These are phyloP conservation scores for Colletotrichum endophyticum DNA, from an alignment of 2,329 filamentous ascomycete species.

Conservation along the genomic window DNA sequence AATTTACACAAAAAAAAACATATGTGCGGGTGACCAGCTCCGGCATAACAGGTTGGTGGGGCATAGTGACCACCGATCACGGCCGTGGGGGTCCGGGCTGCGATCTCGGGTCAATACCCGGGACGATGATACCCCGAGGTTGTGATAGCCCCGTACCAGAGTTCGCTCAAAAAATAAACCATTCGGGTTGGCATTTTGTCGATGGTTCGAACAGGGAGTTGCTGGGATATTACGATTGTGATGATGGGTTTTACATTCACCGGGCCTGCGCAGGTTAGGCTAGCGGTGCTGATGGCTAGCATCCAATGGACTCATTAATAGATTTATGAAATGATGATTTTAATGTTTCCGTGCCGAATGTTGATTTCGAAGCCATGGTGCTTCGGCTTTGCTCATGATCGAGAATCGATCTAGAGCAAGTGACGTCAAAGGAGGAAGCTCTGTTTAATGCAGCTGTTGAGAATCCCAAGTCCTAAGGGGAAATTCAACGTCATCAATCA, in stretches of 20 bases:
- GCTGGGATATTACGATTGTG: not conserved
- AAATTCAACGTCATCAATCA: not conserved
- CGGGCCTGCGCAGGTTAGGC: not conserved
- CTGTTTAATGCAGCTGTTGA: not conserved
- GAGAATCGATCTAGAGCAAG: rapidly evolving
- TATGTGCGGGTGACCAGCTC: not conserved
- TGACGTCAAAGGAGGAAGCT: not conserved
- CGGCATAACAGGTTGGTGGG: not conserved
- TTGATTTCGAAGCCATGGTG: rapidly evolving
- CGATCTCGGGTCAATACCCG: conserved; percentile 11
- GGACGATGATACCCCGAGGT: conserved; percentile 13
- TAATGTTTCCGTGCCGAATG: no score
- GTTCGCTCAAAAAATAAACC: not conserved
- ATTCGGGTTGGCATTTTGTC: not conserved
- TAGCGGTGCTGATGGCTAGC: not conserved
- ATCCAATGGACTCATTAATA: not conserved
- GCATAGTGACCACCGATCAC: conserved; percentile 6
- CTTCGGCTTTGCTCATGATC: not conserved
- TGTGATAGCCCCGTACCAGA: not conserved
- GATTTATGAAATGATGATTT: not conserved
- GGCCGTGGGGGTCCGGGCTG: not conserved
- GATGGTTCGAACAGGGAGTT: not conserved
- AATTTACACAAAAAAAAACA: not conserved
- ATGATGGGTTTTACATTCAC: not conserved
- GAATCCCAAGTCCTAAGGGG: no score